A percentile compares a stretch with the other conserved stretches of the same genome.
Evolutionary conservation across 2,329 filamentous ascomycete species (phyloP).

Genomic region (Hansfordia pulvinata): DNA sequence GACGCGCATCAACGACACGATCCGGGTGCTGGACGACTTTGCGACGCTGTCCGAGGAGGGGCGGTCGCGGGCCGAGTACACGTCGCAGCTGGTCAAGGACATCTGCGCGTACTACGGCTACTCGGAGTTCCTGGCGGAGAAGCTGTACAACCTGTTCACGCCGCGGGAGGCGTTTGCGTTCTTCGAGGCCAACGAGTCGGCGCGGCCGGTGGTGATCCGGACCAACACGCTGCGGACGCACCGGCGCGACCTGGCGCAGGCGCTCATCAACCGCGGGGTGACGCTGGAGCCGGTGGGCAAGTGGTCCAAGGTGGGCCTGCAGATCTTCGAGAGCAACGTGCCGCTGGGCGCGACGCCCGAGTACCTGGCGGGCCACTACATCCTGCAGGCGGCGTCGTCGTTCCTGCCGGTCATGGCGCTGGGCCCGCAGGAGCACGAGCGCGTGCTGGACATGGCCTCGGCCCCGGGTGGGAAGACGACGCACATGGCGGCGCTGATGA

Average conservation of each 20-base stretch:
- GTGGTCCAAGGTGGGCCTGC: conserved; percentile 95
- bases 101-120: conserved; percentile 97
- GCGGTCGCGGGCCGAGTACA: conserved; percentile 79
- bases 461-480: conserved; percentile 95
- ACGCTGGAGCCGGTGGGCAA: conserved; percentile 94
- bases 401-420: conserved; percentile 98
- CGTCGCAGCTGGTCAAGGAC: conserved; percentile 73
- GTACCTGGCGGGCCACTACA: conserved; percentile 95
- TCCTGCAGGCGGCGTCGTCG: conserved; percentile 89
- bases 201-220: conserved; percentile 85
- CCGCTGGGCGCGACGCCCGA: conserved; percentile 78
- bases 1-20: conserved; percentile 80
- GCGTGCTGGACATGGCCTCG: conserved; percentile 86
- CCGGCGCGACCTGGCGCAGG: conserved; percentile 71
- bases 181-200: conserved; percentile 96
- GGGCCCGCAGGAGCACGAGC: conserved; percentile 83
- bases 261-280: conserved; percentile 90
- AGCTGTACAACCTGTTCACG: conserved; percentile 84
- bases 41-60: conserved; percentile 66
- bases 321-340: conserved; percentile 83
- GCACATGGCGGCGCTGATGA: conserved; percentile 92
- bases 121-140: conserved; percentile 86
- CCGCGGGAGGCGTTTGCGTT: conserved; percentile 93
- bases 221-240: conserved; percentile 84
- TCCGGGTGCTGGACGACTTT: conserved; percentile 84